Conservation (phyloP, 2,329 filamentous ascomycete species). For the Stenocarpella maydis region DNA sequence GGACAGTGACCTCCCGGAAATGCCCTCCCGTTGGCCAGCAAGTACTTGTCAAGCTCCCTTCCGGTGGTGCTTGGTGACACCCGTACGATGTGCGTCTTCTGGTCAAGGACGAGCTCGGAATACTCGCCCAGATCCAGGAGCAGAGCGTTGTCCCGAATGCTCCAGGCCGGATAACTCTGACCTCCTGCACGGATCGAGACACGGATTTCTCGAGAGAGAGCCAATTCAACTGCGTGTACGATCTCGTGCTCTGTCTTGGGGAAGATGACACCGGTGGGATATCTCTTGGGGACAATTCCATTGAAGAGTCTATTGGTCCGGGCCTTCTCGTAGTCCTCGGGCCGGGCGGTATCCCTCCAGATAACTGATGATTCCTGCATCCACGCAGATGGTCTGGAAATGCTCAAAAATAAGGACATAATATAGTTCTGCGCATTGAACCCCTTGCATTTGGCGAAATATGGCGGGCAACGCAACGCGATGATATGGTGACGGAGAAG, state of each 20-base stretch:
- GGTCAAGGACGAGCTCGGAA: background rate
- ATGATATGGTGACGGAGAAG: background rate
- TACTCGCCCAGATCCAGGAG: background rate
- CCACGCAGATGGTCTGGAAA: background rate
- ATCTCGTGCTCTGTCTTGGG: background rate
- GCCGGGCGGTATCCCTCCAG: background rate
- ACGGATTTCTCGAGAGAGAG: background rate
- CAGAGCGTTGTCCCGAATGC: conserved; percentile 4
- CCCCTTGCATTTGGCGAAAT: background rate
- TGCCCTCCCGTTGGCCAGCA: background rate
- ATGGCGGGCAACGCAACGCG: background rate
- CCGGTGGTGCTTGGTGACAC: conserved; percentile 4
- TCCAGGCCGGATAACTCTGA: conserved; percentile 2
- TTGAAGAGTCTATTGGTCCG: conserved; percentile 1
- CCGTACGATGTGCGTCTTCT: background rate
- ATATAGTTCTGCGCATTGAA: background rate
- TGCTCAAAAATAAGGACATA: background rate
- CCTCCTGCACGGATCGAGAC: conserved; percentile 5
- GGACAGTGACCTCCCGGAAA: conserved; percentile 8
- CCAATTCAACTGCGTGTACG: background rate
- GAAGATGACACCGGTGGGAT: background rate
- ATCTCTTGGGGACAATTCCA: background rate
- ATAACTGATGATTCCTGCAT: background rate
- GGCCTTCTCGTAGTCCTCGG: background rate
- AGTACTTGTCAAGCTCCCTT: background rate